Percentiles rank a stretch among this genome's conserved stretches.
These are phyloP conservation scores for Theobroma cacao DNA, from an alignment of 345 rosid species.

Conservation along the genomic window DNA sequence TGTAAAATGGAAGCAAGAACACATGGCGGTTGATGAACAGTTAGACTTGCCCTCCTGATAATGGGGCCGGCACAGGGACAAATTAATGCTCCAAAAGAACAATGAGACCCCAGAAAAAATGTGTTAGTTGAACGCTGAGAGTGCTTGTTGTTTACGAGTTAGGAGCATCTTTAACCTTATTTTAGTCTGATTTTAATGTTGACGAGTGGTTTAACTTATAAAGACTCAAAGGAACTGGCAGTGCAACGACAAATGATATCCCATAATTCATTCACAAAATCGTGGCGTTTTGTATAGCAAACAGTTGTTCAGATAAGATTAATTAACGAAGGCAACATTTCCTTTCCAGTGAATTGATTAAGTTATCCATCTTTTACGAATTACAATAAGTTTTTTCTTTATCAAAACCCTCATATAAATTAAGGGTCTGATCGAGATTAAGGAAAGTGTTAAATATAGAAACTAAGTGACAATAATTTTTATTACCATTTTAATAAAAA, in stretches of 20 bases:
- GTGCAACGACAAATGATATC: constrained; percentile 20
- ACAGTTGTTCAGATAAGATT: not conserved
- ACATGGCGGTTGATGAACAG: constrained; percentile 25
- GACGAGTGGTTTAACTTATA: constrained; percentile 25
- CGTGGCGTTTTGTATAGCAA: constrained; percentile 13
- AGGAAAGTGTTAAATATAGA: too few species aligned
- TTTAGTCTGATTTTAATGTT: not conserved
- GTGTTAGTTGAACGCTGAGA: constrained; percentile 28
- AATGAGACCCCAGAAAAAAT: not conserved
- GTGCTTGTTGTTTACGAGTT: not conserved
- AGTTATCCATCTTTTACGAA: not conserved
- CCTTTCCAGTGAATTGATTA: not conserved
- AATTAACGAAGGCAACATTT: not conserved
- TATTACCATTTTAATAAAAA: not conserved
- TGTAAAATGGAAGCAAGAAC: not conserved
- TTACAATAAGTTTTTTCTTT: not conserved
- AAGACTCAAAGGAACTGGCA: constrained; percentile 7
- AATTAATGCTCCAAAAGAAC: not conserved
- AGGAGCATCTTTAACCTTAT: not conserved
- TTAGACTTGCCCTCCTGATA: constrained; percentile 13
- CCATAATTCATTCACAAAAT: not conserved
- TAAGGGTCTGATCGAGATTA: not conserved
- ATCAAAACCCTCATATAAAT: not conserved
- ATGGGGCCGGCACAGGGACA: constrained; percentile 16
- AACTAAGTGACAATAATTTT: too few species aligned